Base-by-base conservation (phyloP, 352 stramenopile species). In the Bremia lactucae region DNA sequence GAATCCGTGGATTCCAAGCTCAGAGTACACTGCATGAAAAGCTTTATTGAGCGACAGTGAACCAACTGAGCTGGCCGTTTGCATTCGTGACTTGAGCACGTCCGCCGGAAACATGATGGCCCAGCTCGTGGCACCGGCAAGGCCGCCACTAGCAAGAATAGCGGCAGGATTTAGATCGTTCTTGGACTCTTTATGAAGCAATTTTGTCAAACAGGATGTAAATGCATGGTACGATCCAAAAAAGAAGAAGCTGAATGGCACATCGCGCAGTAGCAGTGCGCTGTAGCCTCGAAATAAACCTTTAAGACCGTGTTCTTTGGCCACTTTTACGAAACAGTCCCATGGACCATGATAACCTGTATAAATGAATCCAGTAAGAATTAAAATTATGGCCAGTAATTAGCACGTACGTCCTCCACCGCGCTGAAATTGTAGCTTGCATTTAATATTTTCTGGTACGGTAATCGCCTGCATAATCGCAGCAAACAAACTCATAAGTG, bases 191-290 rank as follows among this genome's bases (percentile, higher is more conserved):
- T 84, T 75, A 34, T 55, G 51, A 15, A 83, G 43, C n/a, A 68
- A 20, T n/a, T 54, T 60, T 11, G 56, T 50, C 19, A 81, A 59
- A 6, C 51, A 31, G 4, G 70, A 78, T 16, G 74, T 90, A 60
- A 78, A 83, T 22, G 69, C 66, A 31, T 91, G 65, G 52, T 92
- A 95, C 31, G 64, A 65, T 35, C 81, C 81, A 34, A 95, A 95
- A 61, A 95, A 95, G 55, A 84, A 87, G 47, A 93, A 92, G 54
- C 86, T 93, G 61, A 95, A 95, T 18, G 83, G 83, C 19, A 95
- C 77, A 46, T 95, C 83, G 15, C 83, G 81, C 49, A 89, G 57
- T 33, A 95, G 58, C 56, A 92, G 37, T 9, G 83, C 74, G 26
- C 70, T 80, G 51, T 92, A 85, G n/a, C 83, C 83, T 36, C 72